A percentile compares a stretch with the other conserved stretches of the same genome.
Evolutionary conservation across 768 basidiomycete genomes (phyloP).

Genomic region (Asterophora parasitica): DNA sequence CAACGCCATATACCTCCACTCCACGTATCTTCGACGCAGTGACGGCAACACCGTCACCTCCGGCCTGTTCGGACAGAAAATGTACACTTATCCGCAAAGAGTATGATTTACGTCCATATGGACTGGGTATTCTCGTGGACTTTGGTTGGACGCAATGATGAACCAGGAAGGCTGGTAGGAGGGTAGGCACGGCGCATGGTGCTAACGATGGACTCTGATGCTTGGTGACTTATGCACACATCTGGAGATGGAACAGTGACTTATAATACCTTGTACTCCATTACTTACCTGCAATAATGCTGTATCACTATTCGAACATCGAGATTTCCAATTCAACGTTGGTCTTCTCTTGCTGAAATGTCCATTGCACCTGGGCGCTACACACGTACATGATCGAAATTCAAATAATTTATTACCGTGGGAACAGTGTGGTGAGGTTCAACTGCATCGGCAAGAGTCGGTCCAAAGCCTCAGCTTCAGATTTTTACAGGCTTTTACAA

Average conservation of each 20-base stretch:
- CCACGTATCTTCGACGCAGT: slow-evolving; percentile 8
- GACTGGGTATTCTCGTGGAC: slow-evolving; percentile 69
- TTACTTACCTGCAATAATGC: slow-evolving; percentile 12
- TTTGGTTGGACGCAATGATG: slow-evolving; percentile 55
- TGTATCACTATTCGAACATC: slow-evolving; percentile 9
- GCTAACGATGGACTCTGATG: background rate
- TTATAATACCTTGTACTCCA: slow-evolving; percentile 18
- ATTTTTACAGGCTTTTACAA: too few species aligned
- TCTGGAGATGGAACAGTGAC: slow-evolving; percentile 11
- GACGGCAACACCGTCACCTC: slow-evolving; percentile 6
- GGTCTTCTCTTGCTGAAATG: background rate
- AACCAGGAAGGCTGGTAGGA: background rate
- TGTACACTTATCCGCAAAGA: slow-evolving; percentile 39
- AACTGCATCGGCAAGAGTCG: slow-evolving; percentile 17
- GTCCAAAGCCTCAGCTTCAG: slow-evolving; percentile 10
- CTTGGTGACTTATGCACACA: slow-evolving; percentile 1
- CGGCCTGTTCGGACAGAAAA: slow-evolving; percentile 12
- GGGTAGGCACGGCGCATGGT: background rate
- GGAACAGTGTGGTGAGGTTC: slow-evolving; percentile 15
- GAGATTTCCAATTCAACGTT: background rate
- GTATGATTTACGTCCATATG: slow-evolving; percentile 70
- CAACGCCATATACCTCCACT: slow-evolving; percentile 4
- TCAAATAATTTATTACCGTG: too few species aligned
- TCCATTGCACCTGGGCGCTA: too few species aligned
- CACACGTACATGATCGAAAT: too few species aligned